A percentile compares a stretch with the other conserved stretches of the same genome.
These are phyloP conservation scores for Blastobotrys terrestris DNA, from an alignment of 805 yeast genomes.

Conservation along the genomic window DNA sequence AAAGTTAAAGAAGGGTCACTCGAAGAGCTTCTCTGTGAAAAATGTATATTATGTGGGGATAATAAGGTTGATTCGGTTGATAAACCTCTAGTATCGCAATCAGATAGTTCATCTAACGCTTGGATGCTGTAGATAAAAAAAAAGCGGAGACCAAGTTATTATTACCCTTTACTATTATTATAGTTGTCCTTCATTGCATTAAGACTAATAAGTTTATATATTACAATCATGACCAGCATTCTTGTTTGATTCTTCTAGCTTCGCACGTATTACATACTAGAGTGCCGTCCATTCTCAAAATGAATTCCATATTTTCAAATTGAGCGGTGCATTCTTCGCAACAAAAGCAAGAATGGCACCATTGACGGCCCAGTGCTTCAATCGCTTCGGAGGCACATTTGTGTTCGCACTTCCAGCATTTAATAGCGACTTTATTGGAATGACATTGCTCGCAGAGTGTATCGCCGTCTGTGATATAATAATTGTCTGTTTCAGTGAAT, in stretches of 20 bases:
- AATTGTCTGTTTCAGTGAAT: conserved; percentile 18
- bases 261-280: conserved; percentile 28
- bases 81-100: conserved; percentile 41
- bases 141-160: background rate
- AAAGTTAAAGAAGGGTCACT: conserved; percentile 14
- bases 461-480: conserved; percentile 19
- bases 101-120: conserved; percentile 8
- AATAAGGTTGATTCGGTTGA: conserved; percentile 67
- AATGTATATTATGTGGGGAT: conserved; percentile 79
- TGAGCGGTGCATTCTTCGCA: conserved; percentile 28
- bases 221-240: conserved; percentile 16
- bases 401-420: conserved; percentile 29
- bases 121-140: conserved; percentile 8
- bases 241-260: conserved; percentile 15
- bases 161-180: background rate
- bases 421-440: conserved; percentile 20
- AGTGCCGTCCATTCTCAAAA: conserved; percentile 28
- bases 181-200: background rate
- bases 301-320: conserved; percentile 25
- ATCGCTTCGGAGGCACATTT: conserved; percentile 20
- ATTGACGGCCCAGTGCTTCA: conserved; percentile 27
- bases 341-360: conserved; percentile 29
- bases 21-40: conserved; percentile 53
- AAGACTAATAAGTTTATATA: background rate
- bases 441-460: conserved; percentile 26